These are phyloP conservation scores for Suillus hirtellus DNA, from an alignment of 768 basidiomycete genomes.

Conservation along the genomic window DNA sequence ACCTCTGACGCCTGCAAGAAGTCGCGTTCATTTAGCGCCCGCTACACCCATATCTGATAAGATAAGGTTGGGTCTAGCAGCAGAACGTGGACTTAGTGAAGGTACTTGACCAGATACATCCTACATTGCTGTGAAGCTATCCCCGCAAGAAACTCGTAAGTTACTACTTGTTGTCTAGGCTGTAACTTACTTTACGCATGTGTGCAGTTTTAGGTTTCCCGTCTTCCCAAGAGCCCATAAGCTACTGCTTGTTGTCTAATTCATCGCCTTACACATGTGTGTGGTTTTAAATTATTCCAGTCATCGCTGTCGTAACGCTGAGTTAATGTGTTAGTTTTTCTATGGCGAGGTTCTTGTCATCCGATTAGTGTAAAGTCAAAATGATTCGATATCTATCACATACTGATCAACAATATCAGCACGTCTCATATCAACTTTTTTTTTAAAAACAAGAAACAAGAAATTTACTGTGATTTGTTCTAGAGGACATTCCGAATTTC, in stretches of 20 bases:
- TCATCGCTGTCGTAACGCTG: background rate
- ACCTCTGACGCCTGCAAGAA: background rate
- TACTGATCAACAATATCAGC: background rate
- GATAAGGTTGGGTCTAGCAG: background rate
- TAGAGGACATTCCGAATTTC: background rate
- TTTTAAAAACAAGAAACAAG: background rate
- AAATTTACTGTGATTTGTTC: background rate
- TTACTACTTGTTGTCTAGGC: background rate
- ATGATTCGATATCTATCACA: background rate
- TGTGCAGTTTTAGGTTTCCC: background rate
- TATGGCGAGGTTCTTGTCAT: background rate
- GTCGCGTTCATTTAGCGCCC: background rate
- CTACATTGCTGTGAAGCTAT: background rate
- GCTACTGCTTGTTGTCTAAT: background rate
- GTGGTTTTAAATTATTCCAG: background rate
- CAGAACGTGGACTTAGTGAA: background rate
- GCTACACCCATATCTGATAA: background rate
- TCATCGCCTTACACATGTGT: background rate
- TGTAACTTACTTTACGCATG: background rate
- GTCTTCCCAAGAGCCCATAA: background rate
- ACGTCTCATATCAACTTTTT: background rate
- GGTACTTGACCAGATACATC: background rate
- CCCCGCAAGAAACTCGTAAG: background rate
- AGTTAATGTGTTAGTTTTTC: background rate
- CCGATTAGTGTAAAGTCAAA: background rate